phyloP scores from a whole-genome alignment of 345 rosid species.

The Arabis alpina region DNA sequence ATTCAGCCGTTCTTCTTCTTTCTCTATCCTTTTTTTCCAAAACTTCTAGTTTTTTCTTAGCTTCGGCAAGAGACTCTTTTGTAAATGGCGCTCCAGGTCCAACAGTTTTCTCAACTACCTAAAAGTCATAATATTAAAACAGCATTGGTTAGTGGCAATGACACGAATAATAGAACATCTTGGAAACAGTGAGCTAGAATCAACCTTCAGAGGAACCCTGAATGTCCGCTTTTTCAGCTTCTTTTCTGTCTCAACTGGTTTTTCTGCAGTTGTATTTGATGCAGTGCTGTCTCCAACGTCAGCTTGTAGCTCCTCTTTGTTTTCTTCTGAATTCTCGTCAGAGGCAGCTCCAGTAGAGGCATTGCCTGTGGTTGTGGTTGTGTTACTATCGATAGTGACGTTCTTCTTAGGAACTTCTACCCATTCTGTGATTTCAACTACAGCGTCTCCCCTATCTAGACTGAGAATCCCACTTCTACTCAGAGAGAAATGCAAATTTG shows the following conservation, averaged over 20 bases:
- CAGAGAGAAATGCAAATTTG: conserved; percentile 91
- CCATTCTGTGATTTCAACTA: conserved; percentile 94
- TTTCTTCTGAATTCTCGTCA: conserved; percentile 57
- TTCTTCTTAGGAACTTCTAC: conserved; percentile 92
- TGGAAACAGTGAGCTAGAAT: conserved; percentile 6
- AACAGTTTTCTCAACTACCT: conserved; percentile 77
- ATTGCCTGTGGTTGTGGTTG: conserved; percentile 59
- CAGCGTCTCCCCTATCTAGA: conserved; percentile 93
- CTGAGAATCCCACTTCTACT: conserved; percentile 91
- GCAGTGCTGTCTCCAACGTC: conserved; percentile 50
- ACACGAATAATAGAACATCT: conserved; percentile 1
- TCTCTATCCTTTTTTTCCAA: conserved; percentile 89
- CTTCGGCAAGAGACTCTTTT: conserved; percentile 68
- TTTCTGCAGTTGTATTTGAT: conserved; percentile 51
- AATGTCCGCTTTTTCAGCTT: conserved; percentile 84
- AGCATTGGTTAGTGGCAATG: conserved; percentile 16
- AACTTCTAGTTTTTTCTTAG: conserved; percentile 72
- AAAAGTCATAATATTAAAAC: conserved; percentile 16
- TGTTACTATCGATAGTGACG: conserved; percentile 63
- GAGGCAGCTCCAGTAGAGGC: conserved; percentile 56
- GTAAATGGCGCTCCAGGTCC: conserved; percentile 83
- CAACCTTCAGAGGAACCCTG: conserved; percentile 86
- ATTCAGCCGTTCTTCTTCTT: conserved; percentile 90
- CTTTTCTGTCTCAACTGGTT: conserved; percentile 64
- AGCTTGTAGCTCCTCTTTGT: conserved; percentile 50